Base-by-base conservation (phyloP, 352 stramenopile species). In the Pythium chondricola region DNA sequence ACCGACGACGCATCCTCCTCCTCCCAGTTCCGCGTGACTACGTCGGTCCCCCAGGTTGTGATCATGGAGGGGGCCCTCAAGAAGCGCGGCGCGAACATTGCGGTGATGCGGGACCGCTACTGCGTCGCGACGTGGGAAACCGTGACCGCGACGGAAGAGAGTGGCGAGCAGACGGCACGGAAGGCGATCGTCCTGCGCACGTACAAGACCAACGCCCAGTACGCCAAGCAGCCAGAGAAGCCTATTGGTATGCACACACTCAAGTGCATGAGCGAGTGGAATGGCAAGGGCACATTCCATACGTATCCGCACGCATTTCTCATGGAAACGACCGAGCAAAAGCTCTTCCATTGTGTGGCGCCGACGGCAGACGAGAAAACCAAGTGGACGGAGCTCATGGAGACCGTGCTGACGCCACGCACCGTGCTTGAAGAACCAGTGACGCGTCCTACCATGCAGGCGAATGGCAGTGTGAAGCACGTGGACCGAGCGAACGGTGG, bases 61-160 rank as follows among this genome's bases (percentile, higher is more conserved):
- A 43, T 65, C 26, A 83, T 88, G 70, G 77, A 93, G 43, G 79
- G 82, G 11, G 41, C 58, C 31, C 62, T 93, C 11, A 89, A 88
- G 65, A 88, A 89, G 47, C 74, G 82, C 37, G 67, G 62, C 44
- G 62, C 58, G 16, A 85, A 74, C 16, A 67, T 89, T 71, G 73
- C 74, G 1, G 67, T 89, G 17, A 93, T 93, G 82, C 79, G 77
- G 50, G 72, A 87, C 48, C 74, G 79, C 31, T 93, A 93, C 59
- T 90, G 79, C 50, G 76, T 90, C 40, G 75, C 76, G n/a, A 79
- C 72, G 63, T 83, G 63, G 63, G 74, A 84, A 39, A 17, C 48
- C 22, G 57, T 61, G 18, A 22, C 33, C 5, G 21, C 44, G 18
- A 16, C 3, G 8, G 24, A 46, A n/a, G n/a, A n/a, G n/a, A n/a